Percentiles rank a stretch among this genome's conserved stretches.
phyloP scores from a whole-genome alignment of 2,329 filamentous ascomycete species.

The Thielaviopsis musarum region DNA sequence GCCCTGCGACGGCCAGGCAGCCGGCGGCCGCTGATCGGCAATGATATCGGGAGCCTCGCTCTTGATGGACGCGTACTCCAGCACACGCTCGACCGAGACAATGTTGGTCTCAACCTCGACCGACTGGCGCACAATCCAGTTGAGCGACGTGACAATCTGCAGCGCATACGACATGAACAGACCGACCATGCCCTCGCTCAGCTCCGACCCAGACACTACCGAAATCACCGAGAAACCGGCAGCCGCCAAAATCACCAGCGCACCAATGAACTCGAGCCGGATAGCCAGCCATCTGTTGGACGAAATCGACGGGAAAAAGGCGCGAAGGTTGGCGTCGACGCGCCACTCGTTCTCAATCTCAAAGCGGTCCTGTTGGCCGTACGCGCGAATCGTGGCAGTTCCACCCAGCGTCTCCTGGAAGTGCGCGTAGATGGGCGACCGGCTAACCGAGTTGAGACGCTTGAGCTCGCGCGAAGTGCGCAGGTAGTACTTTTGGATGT shows the following conservation, averaged over 20 bases:
- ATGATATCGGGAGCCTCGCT: conserved; percentile 93
- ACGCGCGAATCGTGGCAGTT: conserved; percentile 88
- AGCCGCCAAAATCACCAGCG: conserved; percentile 75
- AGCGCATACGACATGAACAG: conserved; percentile 93
- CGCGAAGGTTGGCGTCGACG: conserved; percentile 82
- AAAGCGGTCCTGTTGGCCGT: conserved; percentile 76
- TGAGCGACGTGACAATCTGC: conserved; percentile 90
- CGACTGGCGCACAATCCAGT: conserved; percentile 97
- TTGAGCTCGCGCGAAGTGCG: conserved; percentile 93
- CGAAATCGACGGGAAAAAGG: conserved; percentile 91
- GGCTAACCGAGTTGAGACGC: conserved; percentile 82
- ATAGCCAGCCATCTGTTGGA: conserved; percentile 90
- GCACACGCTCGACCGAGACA: conserved; percentile 89
- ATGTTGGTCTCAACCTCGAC: conserved; percentile 99
- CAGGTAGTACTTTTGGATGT: conserved; percentile 93
- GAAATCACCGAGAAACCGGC: conserved; percentile 70
- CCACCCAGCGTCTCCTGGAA: conserved; percentile 95
- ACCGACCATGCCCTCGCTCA: conserved; percentile 66
- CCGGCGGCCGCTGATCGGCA: conserved; percentile 67
- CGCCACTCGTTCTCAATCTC: conserved; percentile 92
- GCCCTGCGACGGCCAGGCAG: conserved; percentile 81
- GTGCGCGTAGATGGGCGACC: conserved; percentile 93
- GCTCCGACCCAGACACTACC: conserved; percentile 46
- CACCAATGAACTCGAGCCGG: conserved; percentile 87
- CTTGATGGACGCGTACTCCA: conserved; percentile 83